phyloP scores from a whole-genome alignment of 2,329 filamentous ascomycete species.

The Verruconis gallopava region DNA sequence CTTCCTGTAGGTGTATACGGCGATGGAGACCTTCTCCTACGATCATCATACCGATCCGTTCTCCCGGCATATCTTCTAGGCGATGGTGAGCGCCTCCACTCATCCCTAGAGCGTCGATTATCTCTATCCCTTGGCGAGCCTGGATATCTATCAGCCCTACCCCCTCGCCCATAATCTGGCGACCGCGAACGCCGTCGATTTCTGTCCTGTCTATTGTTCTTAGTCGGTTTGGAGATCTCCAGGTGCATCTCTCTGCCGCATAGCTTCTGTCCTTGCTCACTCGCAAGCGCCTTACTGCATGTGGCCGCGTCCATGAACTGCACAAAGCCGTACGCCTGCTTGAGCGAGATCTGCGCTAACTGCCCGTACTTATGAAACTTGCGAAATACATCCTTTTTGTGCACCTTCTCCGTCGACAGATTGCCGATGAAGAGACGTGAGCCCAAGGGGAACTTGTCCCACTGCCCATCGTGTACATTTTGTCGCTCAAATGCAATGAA shows the following conservation, averaged over 20 bases:
- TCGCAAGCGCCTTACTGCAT: slow-evolving; percentile 60
- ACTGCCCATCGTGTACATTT: slow-evolving; percentile 65
- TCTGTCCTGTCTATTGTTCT: slow-evolving; percentile 39
- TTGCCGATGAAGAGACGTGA: slow-evolving; percentile 81
- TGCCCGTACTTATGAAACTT: slow-evolving; percentile 76
- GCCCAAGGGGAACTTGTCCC: slow-evolving; percentile 67
- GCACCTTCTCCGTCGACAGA: slow-evolving; percentile 81
- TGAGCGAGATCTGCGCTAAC: slow-evolving; percentile 88
- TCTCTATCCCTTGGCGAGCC: slow-evolving; percentile 32
- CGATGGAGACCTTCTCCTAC: slow-evolving; percentile 53
- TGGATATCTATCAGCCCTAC: slow-evolving; percentile 29
- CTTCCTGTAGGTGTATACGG: slow-evolving; percentile 38
- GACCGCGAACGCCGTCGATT: slow-evolving; percentile 46
- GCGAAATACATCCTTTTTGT: slow-evolving; percentile 86
- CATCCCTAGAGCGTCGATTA: slow-evolving; percentile 21
- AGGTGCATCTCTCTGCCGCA: slow-evolving; percentile 88
- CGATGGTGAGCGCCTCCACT: slow-evolving; percentile 19
- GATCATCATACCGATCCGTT: slow-evolving; percentile 38
- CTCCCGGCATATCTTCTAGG: slow-evolving; percentile 24
- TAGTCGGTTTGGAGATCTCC: slow-evolving; percentile 80
- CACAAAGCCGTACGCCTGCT: slow-evolving; percentile 93
- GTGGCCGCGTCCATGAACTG: slow-evolving; percentile 72
- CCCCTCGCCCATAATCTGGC: slow-evolving; percentile 44
- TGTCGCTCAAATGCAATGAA: slow-evolving; percentile 61
- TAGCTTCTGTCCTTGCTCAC: slow-evolving; percentile 68